These are phyloP conservation scores for Cryptomeria japonica DNA, from an alignment of 75 land plant species.

Conservation along the genomic window DNA sequence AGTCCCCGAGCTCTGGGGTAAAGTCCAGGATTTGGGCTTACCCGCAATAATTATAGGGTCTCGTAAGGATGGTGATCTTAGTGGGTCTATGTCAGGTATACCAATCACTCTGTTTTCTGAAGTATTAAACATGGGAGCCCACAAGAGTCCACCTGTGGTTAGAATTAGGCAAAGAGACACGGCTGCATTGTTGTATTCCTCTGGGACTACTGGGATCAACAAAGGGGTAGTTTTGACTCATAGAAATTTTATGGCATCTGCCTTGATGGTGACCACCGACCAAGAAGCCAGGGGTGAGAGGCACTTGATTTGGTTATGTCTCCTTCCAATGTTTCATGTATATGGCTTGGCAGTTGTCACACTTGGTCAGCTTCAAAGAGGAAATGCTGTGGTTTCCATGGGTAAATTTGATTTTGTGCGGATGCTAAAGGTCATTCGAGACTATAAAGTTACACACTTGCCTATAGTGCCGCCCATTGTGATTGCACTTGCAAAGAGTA, in stretches of 20 bases:
- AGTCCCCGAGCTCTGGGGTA: constrained; percentile 42
- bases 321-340: constrained; percentile 86
- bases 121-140: neutral
- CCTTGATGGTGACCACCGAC: constrained; percentile 30
- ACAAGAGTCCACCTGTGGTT: constrained; percentile 14
- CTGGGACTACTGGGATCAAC: constrained; percentile 82
- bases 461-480: constrained; percentile 75
- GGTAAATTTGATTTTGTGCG: constrained; percentile 49
- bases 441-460: constrained; percentile 57
- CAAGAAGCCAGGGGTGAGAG: constrained; percentile 33
- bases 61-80: neutral
- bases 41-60: constrained; percentile 27
- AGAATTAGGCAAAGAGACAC: constrained; percentile 42
- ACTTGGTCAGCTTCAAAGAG: constrained; percentile 51
- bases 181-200: constrained; percentile 73
- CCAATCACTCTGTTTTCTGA: neutral
- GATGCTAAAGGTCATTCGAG: constrained; percentile 48
- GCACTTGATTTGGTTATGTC: constrained; percentile 37
- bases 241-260: constrained; percentile 55
- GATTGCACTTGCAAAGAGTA: constrained; percentile 55
- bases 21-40: constrained; percentile 26
- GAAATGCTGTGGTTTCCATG: constrained; percentile 59
- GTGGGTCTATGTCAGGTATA: no score
- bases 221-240: constrained; percentile 83
- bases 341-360: constrained; percentile 57